A percentile compares a stretch with the other conserved stretches of the same genome.
phyloP scores from a whole-genome alignment of 495 filamentous ascomycete genomes.

The Rhizodiscina lignyota region DNA sequence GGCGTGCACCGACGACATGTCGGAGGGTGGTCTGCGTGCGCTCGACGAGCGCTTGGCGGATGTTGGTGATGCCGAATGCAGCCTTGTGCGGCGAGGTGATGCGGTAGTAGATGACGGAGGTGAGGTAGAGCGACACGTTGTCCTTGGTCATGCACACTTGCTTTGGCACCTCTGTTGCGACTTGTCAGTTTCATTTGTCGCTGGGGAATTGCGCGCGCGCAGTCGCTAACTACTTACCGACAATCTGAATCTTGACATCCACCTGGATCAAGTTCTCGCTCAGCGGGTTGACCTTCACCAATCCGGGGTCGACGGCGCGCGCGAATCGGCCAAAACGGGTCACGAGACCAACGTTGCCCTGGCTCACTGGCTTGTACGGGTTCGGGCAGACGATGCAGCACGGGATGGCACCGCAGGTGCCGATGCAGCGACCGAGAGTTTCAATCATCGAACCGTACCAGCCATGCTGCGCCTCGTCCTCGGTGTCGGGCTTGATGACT shows the following conservation, averaged over 20 bases:
- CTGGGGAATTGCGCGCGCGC: neutral
- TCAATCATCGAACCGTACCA: slow-evolving; percentile 90
- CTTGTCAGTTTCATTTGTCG: slow-evolving; percentile 5
- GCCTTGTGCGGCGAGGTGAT: slow-evolving; percentile 90
- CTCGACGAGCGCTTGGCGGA: slow-evolving; percentile 87
- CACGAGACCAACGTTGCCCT: slow-evolving; percentile 88
- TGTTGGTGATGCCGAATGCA: slow-evolving; percentile 91
- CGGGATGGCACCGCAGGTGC: slow-evolving; percentile 72
- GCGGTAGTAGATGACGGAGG: slow-evolving; percentile 98
- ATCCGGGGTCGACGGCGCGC: slow-evolving; percentile 88
- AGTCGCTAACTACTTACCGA: slow-evolving; percentile 32
- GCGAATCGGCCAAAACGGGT: slow-evolving; percentile 95
- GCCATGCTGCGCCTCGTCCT: slow-evolving; percentile 56
- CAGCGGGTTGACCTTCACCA: slow-evolving; percentile 96
- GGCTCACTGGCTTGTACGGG: slow-evolving; percentile 84
- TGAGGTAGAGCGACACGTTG: slow-evolving; percentile 86
- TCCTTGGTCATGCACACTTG: slow-evolving; percentile 99
- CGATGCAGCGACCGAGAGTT: slow-evolving; percentile 56
- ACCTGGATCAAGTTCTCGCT: slow-evolving; percentile 79
- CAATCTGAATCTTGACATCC: slow-evolving; percentile 98
- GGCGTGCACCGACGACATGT: slow-evolving; percentile 90
- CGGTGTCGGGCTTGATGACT: slow-evolving; percentile 44
- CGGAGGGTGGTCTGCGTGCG: slow-evolving; percentile 96
- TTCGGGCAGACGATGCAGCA: slow-evolving; percentile 91
- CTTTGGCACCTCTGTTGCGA: slow-evolving; percentile 60